Evolutionary conservation across 2,329 filamentous ascomycete species (phyloP), one percentile per base, ranked within the genome.

Genomic region (Catunica adiposa): DNA sequence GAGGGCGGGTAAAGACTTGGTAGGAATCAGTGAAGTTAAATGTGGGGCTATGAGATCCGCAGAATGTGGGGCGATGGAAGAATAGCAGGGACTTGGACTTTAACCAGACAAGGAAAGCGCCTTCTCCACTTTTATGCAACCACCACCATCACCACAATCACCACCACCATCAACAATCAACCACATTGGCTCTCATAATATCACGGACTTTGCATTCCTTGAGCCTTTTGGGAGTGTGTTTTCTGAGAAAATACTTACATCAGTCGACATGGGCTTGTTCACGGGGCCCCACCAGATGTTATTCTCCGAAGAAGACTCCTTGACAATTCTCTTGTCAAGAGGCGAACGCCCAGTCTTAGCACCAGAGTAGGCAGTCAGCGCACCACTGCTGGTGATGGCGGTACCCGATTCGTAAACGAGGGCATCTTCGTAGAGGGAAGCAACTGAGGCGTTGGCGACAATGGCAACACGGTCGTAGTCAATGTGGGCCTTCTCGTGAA

Each of bases 231-330:
- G n/a, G n/a, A n/a, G 37, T 50, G 20, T n/a, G 26, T 37, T 17
- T 51, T 51, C 7, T 22, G n/a, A 17, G 20, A n/a, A 25, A 54
- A n/a, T 11, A 46, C 62, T 82, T 84, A 97, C 92, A 71, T 97
- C 89, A 64, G 89, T 80, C 63, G 81, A 83, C 92, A 98, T 98
- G 68, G 90, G 86, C 81, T 97, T 97, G 79, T 98, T 98, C 63
- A 98, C 92, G 56, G 92, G 90, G 66, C 92, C 92, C 92, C 92
- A 97, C 92, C 92, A 98, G 66, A 98, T 79, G 60, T 98, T 82
- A 57, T 92, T 83, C 70, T 95, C 83, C 61, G 92, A 97, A 60
- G 81, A 76, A 59, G 83, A 75, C 71, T 98, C 92, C 74, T 94
- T 82, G 67, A 98, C 92, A 67, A 98, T 86, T 69, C 92, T 84